Conservation (phyloP, 495 filamentous ascomycete species). For the Aspergillus egyptiacus region DNA sequence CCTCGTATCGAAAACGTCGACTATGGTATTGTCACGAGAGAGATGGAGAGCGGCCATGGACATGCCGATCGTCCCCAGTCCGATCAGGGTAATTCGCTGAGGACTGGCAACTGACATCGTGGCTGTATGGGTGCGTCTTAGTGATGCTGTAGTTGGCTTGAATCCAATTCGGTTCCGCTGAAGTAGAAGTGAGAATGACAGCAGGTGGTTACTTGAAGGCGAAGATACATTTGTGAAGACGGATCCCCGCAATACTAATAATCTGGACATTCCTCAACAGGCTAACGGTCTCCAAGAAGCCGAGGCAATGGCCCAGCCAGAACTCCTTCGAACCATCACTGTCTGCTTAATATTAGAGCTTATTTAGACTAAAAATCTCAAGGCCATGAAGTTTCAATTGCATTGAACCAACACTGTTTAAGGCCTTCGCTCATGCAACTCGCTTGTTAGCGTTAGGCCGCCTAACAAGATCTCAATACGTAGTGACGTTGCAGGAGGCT, state of each 20-base stretch:
- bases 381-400: no score
- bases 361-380: no score
- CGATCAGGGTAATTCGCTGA: slow-evolving; percentile 46
- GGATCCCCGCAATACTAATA: background rate
- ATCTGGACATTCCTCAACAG: background rate
- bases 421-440: no score
- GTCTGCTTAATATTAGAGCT: no score
- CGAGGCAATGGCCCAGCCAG: background rate
- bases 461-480: no score
- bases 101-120: slow-evolving; percentile 20
- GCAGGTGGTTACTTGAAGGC: no score
- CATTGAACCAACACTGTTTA: no score
- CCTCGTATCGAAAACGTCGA: slow-evolving; percentile 50
- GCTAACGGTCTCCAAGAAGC: background rate
- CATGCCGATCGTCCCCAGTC: slow-evolving; percentile 55
- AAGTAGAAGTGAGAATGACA: no score
- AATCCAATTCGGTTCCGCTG: no score
- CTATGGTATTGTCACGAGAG: slow-evolving; percentile 29
- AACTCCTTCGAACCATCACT: background rate
- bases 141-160: background rate
- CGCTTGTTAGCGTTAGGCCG: no score
- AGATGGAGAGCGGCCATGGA: slow-evolving; percentile 55
- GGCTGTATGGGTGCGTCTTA: background rate
- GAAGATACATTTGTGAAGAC: no score
- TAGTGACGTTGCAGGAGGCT: no score